Evolutionary conservation across 2,329 filamentous ascomycete genomes (phyloP).

Genomic region (Pestalotiopsis sp.): DNA sequence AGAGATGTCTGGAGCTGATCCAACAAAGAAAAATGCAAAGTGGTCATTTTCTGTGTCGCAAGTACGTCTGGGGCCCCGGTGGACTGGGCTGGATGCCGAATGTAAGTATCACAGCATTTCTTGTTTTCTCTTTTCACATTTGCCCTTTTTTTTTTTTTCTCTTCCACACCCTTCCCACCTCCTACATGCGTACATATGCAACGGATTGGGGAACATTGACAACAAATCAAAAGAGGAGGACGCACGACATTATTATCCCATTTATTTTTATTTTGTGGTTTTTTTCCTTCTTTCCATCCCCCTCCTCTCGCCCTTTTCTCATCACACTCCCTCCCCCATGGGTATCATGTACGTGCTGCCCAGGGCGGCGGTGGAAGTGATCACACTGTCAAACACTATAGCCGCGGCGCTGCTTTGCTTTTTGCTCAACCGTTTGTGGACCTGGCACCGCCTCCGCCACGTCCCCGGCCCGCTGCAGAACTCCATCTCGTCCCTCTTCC

Average conservation of each 20-base stretch:
- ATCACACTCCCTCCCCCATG: background rate
- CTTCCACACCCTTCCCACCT: background rate
- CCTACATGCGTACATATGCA: background rate
- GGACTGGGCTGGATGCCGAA: background rate
- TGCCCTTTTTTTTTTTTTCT: background rate
- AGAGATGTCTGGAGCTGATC: background rate
- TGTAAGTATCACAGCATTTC: background rate
- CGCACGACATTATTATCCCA: background rate
- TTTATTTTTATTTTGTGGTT: background rate
- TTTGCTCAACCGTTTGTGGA: slow-evolving; percentile 10
- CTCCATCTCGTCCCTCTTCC: slow-evolving; percentile 15
- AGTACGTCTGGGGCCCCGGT: background rate
- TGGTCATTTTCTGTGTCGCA: background rate
- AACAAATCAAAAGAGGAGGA: background rate
- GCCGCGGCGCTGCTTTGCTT: slow-evolving; percentile 9
- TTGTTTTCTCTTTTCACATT: background rate
- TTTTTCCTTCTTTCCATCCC: too few species aligned
- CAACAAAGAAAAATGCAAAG: background rate
- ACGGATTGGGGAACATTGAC: background rate
- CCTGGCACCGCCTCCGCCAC: slow-evolving; percentile 16
- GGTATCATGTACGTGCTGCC: background rate
- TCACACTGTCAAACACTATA: slow-evolving; percentile 1
- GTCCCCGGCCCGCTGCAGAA: slow-evolving; percentile 16
- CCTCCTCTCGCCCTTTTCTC: background rate
- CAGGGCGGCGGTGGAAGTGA: background rate